These are phyloP conservation scores for Brasilioporus rufonigricans DNA, from an alignment of 768 basidiomycete species.

Conservation along the genomic window DNA sequence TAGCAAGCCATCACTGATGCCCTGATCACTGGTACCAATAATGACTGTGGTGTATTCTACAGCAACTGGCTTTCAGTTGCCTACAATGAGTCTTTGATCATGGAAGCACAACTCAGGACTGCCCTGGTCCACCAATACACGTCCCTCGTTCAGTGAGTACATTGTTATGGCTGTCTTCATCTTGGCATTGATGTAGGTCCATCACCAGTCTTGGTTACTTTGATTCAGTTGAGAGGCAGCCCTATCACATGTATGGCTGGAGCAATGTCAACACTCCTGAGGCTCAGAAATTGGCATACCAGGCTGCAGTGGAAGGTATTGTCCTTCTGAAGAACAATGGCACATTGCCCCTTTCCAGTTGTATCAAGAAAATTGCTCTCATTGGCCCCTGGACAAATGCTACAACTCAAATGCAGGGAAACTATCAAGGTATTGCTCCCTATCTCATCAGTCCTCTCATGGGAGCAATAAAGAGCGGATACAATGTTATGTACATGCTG, in stretches of 20 bases:
- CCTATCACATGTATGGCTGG: constrained; percentile 50
- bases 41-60: constrained; percentile 54
- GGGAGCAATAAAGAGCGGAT: constrained; percentile 47
- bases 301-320: constrained; percentile 52
- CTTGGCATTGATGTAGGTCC: neutral
- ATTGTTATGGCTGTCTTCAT: neutral
- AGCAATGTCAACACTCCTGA: constrained; percentile 45
- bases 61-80: constrained; percentile 44
- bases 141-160: constrained; percentile 47
- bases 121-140: constrained; percentile 49
- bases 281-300: constrained; percentile 48
- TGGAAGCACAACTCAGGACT: constrained; percentile 40
- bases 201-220: constrained; percentile 52
- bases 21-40: constrained; percentile 51
- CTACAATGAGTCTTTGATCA: constrained; percentile 46
- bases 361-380: constrained; percentile 49
- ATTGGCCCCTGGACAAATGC: constrained; percentile 61
- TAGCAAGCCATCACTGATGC: constrained; percentile 49
- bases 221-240: constrained; percentile 40
- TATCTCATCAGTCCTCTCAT: constrained; percentile 54
- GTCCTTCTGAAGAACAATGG: constrained; percentile 66
- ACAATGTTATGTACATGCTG: constrained; percentile 39
- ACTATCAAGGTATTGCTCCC: constrained; percentile 53
- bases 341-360: constrained; percentile 48
- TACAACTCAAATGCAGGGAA: constrained; percentile 55